Conservation (phyloP, 768 basidiomycete species). For the Naematelia encephala region DNA sequence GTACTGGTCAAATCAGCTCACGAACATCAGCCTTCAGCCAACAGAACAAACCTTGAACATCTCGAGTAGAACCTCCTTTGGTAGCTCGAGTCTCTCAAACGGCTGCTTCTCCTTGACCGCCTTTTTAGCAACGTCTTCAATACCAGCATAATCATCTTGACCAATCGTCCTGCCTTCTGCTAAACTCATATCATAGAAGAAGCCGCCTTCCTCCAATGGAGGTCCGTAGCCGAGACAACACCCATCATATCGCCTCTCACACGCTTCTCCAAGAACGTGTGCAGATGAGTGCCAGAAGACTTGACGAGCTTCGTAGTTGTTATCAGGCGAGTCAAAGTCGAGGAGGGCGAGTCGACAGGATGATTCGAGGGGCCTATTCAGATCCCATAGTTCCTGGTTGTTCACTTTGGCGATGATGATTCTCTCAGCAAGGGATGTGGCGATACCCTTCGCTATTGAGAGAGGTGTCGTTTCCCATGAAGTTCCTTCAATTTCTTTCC, state of each 20-base stretch:
- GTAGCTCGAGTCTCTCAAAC: slow-evolving; percentile 88
- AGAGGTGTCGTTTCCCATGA: slow-evolving; percentile 95
- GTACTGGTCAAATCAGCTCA: slow-evolving; percentile 60
- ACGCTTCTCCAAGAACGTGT: slow-evolving; percentile 93
- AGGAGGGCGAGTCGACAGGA: slow-evolving; percentile 76
- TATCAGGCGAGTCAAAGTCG: slow-evolving; percentile 67
- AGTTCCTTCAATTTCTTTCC: slow-evolving; percentile 73
- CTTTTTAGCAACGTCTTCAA: slow-evolving; percentile 82
- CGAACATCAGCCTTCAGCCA: not conserved
- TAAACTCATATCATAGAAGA: slow-evolving; percentile 94
- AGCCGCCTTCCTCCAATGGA: slow-evolving; percentile 87
- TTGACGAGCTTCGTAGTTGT: slow-evolving; percentile 67
- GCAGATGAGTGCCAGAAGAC: slow-evolving; percentile 99
- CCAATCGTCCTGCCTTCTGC: slow-evolving; percentile 62
- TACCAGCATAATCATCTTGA: slow-evolving; percentile 74
- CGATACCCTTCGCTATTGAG: slow-evolving; percentile 81
- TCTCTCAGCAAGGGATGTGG: slow-evolving; percentile 79
- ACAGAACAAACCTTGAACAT: slow-evolving; percentile 77
- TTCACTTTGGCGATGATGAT: slow-evolving; percentile 87
- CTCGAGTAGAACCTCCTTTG: slow-evolving; percentile 90
- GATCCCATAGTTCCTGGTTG: slow-evolving; percentile 72
- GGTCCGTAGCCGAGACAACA: slow-evolving; percentile 96
- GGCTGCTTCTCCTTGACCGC: slow-evolving; percentile 96
- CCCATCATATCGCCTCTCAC: slow-evolving; percentile 85
- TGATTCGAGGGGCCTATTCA: slow-evolving; percentile 87